phyloP scores from a whole-genome alignment of 176 grass and related monocot species.

The Elymus sibiricus region DNA sequence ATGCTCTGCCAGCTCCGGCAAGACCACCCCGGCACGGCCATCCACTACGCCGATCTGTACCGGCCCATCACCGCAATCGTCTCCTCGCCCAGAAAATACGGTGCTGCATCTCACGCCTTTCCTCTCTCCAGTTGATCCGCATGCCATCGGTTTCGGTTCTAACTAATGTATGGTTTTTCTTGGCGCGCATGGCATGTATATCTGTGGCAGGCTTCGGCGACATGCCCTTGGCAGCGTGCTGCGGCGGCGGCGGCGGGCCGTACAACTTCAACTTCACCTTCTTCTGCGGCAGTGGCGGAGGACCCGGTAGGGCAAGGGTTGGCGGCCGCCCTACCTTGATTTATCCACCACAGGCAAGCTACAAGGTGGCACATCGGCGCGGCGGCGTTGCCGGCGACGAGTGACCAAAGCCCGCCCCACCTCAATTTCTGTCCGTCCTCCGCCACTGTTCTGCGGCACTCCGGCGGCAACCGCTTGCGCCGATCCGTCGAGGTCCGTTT shows the following conservation, averaged over 20 bases:
- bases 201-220: not conserved
- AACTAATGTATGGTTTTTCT: not conserved
- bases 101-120: not conserved
- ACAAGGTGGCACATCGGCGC: too few relatives aligned
- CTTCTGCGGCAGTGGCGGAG: not conserved
- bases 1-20: constrained; percentile 20
- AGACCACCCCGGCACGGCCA: constrained; percentile 19
- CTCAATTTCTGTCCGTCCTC: too few relatives aligned
- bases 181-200: too few relatives aligned
- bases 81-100: constrained; percentile 12
- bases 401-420: too few relatives aligned
- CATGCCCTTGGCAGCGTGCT: not conserved
- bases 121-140: not conserved
- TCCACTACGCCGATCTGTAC: constrained; percentile 68
- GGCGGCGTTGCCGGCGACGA: too few relatives aligned
- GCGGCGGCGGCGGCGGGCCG: not conserved
- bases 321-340: too few relatives aligned
- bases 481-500: not conserved
- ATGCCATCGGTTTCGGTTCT: not conserved
- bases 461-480: not conserved
- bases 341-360: too few relatives aligned
- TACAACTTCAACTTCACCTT: constrained; percentile 1
- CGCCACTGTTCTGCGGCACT: not conserved
- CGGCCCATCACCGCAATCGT: constrained; percentile 16
- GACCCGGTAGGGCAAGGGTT: too few relatives aligned